Evolutionary conservation across 805 yeast genomes (phyloP).

Genomic region (Sugiyamaella mastotermitis): DNA sequence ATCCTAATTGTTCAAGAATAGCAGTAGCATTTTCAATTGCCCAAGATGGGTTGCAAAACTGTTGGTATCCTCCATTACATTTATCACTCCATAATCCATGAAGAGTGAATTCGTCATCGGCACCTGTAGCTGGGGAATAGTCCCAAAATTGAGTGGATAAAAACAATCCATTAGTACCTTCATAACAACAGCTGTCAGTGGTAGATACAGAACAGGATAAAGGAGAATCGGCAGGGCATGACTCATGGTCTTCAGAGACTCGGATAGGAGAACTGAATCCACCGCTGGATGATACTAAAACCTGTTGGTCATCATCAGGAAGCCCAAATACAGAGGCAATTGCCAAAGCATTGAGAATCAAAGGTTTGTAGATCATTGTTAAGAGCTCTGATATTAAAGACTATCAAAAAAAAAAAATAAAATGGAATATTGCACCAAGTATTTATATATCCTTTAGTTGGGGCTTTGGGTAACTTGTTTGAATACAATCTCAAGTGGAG

Average conservation of each 20-base stretch:
- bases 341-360: too few species aligned
- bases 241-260: constrained; percentile 21
- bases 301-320: not conserved
- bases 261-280: constrained; percentile 13
- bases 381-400: too few species aligned
- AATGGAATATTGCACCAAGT: too few species aligned
- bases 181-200: constrained; percentile 72
- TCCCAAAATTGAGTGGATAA: constrained; percentile 94
- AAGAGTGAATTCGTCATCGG: constrained; percentile 62
- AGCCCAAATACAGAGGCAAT: not conserved
- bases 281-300: constrained; percentile 8
- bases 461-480: too few species aligned
- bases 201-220: constrained; percentile 25
- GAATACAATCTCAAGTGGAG: too few species aligned
- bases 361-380: too few species aligned
- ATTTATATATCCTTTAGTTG: too few species aligned
- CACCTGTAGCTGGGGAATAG: constrained; percentile 67
- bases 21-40: constrained; percentile 46
- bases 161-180: constrained; percentile 77
- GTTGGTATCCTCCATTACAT: constrained; percentile 77
- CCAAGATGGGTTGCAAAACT: constrained; percentile 64
- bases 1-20: constrained; percentile 36
- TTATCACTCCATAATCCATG: constrained; percentile 90
- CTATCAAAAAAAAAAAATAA: too few species aligned
- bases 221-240: constrained; percentile 31